Base-by-base conservation (phyloP, 2,329 filamentous ascomycete genomes). In the Penicillium sp. region DNA sequence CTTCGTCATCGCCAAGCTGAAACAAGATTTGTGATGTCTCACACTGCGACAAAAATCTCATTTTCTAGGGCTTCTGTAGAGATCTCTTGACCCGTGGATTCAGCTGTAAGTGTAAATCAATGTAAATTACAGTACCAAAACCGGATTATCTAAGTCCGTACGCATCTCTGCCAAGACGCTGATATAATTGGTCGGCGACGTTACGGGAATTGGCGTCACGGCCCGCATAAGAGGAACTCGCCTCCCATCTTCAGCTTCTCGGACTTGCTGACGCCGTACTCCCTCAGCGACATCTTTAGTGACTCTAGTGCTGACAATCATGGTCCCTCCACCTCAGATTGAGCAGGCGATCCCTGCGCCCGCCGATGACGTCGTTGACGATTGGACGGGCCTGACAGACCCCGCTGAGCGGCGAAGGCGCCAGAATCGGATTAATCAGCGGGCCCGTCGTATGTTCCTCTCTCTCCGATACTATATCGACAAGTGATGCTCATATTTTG, bases 391-490 rank as follows among this genome's bases (percentile, higher is more conserved):
- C 6, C 49, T 66, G 8, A 62, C 56, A 7, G 65, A 69, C 42
- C 57, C 60, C 6, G 56, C 57, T 38, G 65, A 68, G 47, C 56
- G 66, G 3, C 60, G 66, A n/a, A 55, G 62, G 38, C 58, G 59
- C 38, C 66, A 69, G 47, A 69, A 69, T 43, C 60, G 66, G 18
- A 54, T 69, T 24, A 69, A 69, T 29, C 66, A 69, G 52, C 52
- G 66, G 39, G 65, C 65, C n/a, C 63, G 59, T 47, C 59, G 66
- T 69, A 52, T 28, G 29, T 42, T 29, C 18, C 18, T 21, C 18
- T 24, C 10, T 23, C 6, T 39, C n/a, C n/a, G 41, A 28, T 16
- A 6, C 24, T 28, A 15, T 6, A 7, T 42, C 13, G 7, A 29
- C 28, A 28, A 42, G 9, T 26, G 41, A 42, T 42, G 10, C 21